Conservation (phyloP, 2,329 filamentous ascomycete genomes). For the Phialophora macrospora region DNA sequence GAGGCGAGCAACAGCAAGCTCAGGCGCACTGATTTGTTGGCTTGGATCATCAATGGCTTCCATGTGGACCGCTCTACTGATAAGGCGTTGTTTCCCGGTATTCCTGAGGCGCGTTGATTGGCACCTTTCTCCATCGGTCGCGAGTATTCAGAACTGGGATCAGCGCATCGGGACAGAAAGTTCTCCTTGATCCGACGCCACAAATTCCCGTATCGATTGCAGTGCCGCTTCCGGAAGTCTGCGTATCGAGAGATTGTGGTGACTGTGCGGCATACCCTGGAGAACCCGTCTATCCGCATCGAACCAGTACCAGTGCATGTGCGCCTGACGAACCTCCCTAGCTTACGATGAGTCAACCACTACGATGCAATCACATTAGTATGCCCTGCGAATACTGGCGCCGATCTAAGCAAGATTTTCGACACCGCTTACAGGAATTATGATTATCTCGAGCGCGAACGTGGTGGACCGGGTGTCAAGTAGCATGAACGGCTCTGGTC, state of each 20-base stretch:
- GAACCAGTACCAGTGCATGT: background rate
- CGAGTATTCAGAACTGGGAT: background rate
- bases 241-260: background rate
- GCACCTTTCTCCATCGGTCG: background rate
- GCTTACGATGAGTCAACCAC: slow-evolving; percentile 5
- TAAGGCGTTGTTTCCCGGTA: background rate
- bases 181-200: slow-evolving; percentile 6
- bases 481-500: slow-evolving; percentile 3
- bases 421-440: slow-evolving; percentile 9
- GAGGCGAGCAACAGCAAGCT: slow-evolving; percentile 8
- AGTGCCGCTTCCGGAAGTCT: background rate
- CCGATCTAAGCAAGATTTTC: slow-evolving; percentile 6
- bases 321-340: background rate
- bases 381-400: background rate
- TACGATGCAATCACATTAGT: background rate
- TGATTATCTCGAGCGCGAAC: background rate
- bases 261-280: background rate
- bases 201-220: slow-evolving; percentile 11
- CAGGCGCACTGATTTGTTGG: slow-evolving; percentile 9
- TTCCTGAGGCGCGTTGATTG: background rate
- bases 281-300: slow-evolving; percentile 5
- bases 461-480: background rate
- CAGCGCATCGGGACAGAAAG: background rate
- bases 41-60: slow-evolving; percentile 1
- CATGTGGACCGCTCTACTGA: background rate